phyloP scores from a whole-genome alignment of 2,329 filamentous ascomycete genomes.

The Ophiostoma fasciatum region DNA sequence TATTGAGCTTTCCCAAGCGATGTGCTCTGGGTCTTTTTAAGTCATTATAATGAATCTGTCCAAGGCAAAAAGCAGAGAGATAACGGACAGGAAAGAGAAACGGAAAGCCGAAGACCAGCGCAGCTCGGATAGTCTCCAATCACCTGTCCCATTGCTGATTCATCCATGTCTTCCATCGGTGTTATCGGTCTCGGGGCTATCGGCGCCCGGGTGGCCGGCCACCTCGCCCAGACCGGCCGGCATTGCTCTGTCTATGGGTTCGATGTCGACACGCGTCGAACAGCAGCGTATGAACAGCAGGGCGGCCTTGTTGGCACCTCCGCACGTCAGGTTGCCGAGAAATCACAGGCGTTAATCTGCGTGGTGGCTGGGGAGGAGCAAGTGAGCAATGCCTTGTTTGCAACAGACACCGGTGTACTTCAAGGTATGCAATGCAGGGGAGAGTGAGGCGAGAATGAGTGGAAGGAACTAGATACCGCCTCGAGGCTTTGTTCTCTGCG shows the following conservation, averaged over 20 bases:
- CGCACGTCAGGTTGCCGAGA: constrained; percentile 43
- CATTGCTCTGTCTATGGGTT: constrained; percentile 55
- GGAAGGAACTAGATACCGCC: too few species aligned
- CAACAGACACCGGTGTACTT: not conserved
- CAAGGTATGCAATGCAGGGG: not conserved
- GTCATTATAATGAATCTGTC: too few species aligned
- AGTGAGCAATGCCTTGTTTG: not conserved
- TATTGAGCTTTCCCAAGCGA: too few species aligned
- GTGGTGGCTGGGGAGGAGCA: constrained; percentile 49
- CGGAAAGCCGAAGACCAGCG: too few species aligned
- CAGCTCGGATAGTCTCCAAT: too few species aligned
- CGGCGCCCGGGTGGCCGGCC: constrained; percentile 66
- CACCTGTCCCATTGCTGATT: too few species aligned
- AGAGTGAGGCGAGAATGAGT: too few species aligned
- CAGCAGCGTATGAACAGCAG: constrained; percentile 46
- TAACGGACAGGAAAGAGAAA: too few species aligned
- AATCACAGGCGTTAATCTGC: constrained; percentile 46
- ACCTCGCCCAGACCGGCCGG: constrained; percentile 48
- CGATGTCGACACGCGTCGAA: constrained; percentile 51
- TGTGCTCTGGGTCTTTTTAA: too few species aligned
- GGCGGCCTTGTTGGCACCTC: constrained; percentile 47
- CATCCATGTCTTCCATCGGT: constrained; percentile 33
- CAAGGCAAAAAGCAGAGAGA: too few species aligned
- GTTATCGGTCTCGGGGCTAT: constrained; percentile 67
- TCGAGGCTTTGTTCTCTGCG: too few species aligned